Evolutionary conservation across 2,329 filamentous ascomycete species (phyloP), one percentile per base, ranked within the genome.

Genomic region (Rutstroemia sp.): DNA sequence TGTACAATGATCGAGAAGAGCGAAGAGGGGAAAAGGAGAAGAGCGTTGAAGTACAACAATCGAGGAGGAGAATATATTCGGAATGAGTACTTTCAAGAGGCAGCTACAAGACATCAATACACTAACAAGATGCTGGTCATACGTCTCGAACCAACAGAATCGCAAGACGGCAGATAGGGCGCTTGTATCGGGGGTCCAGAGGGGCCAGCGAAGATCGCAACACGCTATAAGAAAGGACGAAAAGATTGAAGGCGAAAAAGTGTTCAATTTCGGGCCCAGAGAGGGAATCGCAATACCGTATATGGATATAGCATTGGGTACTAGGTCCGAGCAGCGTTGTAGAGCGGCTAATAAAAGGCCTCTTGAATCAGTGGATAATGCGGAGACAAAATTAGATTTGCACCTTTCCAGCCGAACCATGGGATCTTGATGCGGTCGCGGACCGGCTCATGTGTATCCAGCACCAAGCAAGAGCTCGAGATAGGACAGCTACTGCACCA

Each of bases 371-470:
- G 70, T 74, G 73, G 73, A 69, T 68, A 67, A 68, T 57, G 58
- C 56, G 54, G 55, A 54, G 63, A 62, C 64, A 58, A 56, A 65
- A 62, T 67, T 66, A 66, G 65, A 72, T 51, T 39, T 34, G 51
- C 51, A 54, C 51, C 40, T 54, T 21, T 72, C 69, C 64, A 70
- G 70, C 68, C 68, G 68, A 70, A 69, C 66, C 69, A 69, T 69
- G 69, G 70, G 71, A 72, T 73, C 69, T 34, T 70, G 68, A 69
- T 73, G 72, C 73, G 73, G 72, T 72, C 72, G 71, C 71, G 71
- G 72, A 69, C 73, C 73, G 72, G 73, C 70, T 68, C 65, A 67
- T 68, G 59, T 69, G 42, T 40, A 30, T 51, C 52, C 60, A 58
- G 58, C 61, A 63, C 57, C 65, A 58, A 67, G 61, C 65, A 53